Evolutionary conservation across 2,329 filamentous ascomycete species (phyloP).

Genomic region (Dendrostoma leiphaemia): DNA sequence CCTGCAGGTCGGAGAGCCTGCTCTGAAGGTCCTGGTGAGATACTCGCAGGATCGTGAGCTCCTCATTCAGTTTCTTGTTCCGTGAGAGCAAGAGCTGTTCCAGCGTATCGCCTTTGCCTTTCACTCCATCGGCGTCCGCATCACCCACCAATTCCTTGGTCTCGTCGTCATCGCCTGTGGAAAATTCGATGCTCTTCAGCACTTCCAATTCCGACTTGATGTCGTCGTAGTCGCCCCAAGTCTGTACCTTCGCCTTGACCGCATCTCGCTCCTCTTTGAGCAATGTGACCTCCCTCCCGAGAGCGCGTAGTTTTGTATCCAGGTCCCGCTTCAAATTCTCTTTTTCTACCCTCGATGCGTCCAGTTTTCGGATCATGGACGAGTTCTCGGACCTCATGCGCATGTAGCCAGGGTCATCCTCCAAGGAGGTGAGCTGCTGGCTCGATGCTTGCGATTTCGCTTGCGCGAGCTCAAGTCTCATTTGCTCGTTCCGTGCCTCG

Average conservation of each 20-base stretch:
- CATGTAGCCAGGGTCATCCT: constrained; percentile 88
- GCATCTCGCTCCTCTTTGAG: constrained; percentile 78
- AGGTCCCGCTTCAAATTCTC: constrained; percentile 76
- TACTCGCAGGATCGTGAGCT: constrained; percentile 87
- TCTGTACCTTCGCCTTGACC: constrained; percentile 77
- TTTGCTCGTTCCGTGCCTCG: constrained; percentile 89
- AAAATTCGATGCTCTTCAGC: constrained; percentile 96
- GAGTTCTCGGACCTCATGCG: constrained; percentile 91
- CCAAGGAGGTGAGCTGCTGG: constrained; percentile 60
- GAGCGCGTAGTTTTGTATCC: constrained; percentile 71
- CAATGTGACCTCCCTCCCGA: constrained; percentile 74
- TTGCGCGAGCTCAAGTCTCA: constrained; percentile 87
- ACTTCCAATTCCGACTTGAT: constrained; percentile 95
- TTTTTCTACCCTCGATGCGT: constrained; percentile 78
- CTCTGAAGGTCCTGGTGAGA: constrained; percentile 89
- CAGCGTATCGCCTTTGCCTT: constrained; percentile 72
- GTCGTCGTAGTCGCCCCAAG: constrained; percentile 93
- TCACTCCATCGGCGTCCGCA: constrained; percentile 49
- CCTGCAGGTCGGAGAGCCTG: constrained; percentile 75
- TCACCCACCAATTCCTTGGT: constrained; percentile 27
- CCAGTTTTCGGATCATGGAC: constrained; percentile 83
- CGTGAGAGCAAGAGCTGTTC: constrained; percentile 88
- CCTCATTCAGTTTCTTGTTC: constrained; percentile 95
- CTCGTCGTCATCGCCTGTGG: constrained; percentile 81
- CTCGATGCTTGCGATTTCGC: constrained; percentile 71